These are phyloP conservation scores for Malassezia obtusa DNA, from an alignment of 1,284 basidiomycete species.

Conservation along the genomic window DNA sequence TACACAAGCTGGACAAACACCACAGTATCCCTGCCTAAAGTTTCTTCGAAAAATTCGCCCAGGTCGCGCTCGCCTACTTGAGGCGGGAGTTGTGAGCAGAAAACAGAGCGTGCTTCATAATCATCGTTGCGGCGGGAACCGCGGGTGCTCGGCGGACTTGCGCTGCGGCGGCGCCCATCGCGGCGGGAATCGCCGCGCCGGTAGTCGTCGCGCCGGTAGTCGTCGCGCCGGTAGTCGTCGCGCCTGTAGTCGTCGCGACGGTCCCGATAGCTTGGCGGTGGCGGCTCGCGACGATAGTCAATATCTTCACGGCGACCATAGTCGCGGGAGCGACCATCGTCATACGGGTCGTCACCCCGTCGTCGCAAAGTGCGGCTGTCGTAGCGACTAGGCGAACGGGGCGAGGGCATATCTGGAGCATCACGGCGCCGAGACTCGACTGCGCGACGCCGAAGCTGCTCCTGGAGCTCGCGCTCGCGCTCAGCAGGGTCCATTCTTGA, in stretches of 20 bases:
- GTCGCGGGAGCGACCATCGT: conserved; percentile 3
- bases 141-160: conserved; percentile 6
- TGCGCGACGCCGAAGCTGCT: conserved; percentile 36
- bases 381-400: not conserved
- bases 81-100: conserved; percentile 93
- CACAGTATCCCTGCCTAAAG: conserved; percentile 74
- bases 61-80: conserved; percentile 88
- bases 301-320: not conserved
- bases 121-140: conserved; percentile 27
- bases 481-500: conserved; percentile 16
- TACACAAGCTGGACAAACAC: conserved; percentile 91
- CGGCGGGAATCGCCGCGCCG: not conserved
- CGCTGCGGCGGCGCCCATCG: conserved; percentile 18
- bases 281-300: not conserved
- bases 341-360: conserved; percentile 9
- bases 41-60: conserved; percentile 97
- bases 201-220: conserved; percentile 10
- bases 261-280: not conserved
- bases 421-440: conserved; percentile 21
- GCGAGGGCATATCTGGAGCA: not conserved
- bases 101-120: conserved; percentile 82
- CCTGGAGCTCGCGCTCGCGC: conserved; percentile 38
- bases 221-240: conserved; percentile 4
- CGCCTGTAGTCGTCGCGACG: not conserved
- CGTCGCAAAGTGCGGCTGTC: not conserved